Evolutionary conservation across 805 yeast species (phyloP).

Genomic region (Brettanomyces sp.): DNA sequence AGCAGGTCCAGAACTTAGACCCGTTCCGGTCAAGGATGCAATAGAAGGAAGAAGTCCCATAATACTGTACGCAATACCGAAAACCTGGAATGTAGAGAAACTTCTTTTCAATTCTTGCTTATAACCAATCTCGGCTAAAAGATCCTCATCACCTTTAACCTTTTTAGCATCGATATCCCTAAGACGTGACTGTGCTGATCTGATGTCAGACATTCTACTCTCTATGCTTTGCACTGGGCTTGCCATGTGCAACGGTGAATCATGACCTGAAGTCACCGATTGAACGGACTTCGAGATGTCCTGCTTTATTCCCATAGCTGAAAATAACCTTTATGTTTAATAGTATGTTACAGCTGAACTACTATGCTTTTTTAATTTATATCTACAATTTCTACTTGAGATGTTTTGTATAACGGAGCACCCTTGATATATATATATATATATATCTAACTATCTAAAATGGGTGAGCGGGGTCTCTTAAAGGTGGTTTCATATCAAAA

Average conservation of each 20-base stretch:
- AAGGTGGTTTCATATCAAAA: too few species aligned
- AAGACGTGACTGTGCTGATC: constrained; percentile 9
- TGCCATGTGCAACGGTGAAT: background rate
- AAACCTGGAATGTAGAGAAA: constrained; percentile 47
- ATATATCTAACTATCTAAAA: too few species aligned
- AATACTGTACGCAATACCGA: constrained; percentile 56
- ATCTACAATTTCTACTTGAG: too few species aligned
- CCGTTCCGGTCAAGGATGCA: constrained; percentile 44
- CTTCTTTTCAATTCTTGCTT: constrained; percentile 55
- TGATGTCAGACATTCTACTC: constrained; percentile 2
- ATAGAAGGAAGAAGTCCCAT: constrained; percentile 58
- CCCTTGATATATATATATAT: too few species aligned
- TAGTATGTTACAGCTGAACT: too few species aligned
- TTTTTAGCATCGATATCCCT: constrained; percentile 23
- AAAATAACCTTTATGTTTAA: too few species aligned
- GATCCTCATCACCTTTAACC: constrained; percentile 22
- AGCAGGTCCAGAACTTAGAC: constrained; percentile 54
- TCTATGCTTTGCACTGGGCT: constrained; percentile 1
- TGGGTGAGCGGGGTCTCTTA: too few species aligned
- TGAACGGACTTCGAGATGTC: background rate
- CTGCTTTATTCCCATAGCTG: background rate
- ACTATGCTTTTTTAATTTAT: too few species aligned
- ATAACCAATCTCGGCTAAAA: constrained; percentile 48
- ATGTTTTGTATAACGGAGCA: too few species aligned
- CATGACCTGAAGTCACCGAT: background rate